These are phyloP conservation scores for Benincasa hispida DNA, from an alignment of 306 rosid species.

Conservation along the genomic window DNA sequence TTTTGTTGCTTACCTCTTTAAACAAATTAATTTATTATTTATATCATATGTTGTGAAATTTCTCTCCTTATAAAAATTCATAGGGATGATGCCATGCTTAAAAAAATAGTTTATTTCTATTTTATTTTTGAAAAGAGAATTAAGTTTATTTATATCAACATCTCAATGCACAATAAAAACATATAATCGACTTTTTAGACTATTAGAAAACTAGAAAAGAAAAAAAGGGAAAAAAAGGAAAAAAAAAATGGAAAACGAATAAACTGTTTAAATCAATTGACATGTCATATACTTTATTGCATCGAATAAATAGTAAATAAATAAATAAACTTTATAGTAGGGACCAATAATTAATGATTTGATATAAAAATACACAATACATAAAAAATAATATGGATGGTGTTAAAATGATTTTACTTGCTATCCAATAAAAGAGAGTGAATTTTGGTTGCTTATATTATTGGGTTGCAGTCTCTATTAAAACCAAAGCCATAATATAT, in stretches of 20 bases:
- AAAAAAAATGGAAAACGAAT: not conserved
- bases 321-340: not conserved
- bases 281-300: not conserved
- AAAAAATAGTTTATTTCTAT: too few species aligned
- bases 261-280: not conserved
- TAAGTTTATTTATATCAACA: not conserved
- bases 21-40: too few species aligned
- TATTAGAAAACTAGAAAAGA: not conserved
- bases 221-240: not conserved
- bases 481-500: conserved; percentile 24
- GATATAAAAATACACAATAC: not conserved
- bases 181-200: not conserved
- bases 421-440: conserved; percentile 1
- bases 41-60: too few species aligned
- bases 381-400: not conserved
- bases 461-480: conserved; percentile 28
- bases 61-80: too few species aligned
- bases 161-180: not conserved
- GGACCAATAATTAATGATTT: conserved; percentile 3
- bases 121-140: too few species aligned
- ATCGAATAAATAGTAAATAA: not conserved
- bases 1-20: too few species aligned
- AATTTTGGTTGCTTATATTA: conserved; percentile 31
- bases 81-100: too few species aligned
- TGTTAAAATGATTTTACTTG: not conserved